Base-by-base conservation (phyloP, 2,329 filamentous ascomycete genomes). In the Lecanicillium sp. region DNA sequence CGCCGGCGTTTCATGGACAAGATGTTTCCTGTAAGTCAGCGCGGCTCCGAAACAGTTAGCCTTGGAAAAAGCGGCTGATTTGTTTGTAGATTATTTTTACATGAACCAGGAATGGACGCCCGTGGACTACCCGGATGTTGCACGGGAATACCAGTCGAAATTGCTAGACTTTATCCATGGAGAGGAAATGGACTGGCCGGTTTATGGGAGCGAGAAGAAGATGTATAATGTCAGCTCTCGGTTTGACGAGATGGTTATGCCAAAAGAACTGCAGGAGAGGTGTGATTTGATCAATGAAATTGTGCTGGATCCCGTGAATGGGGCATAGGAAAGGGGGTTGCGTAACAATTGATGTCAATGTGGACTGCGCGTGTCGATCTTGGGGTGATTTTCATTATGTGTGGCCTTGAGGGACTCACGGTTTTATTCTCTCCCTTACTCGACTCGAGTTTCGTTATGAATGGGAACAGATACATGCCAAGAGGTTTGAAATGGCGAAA, bases 91-190 rank as follows among this genome's bases (percentile, higher is more conserved):
- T 32, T 42, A 37, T 27, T 46, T 46, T 17, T 44, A 44, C 33
- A 32, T 33, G 7, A 34, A 45, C 27, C 31, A 46, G 20, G 22
- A 41, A 11, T 34, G 9, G 13, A 40, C 40, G 2, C 38, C 40
- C 5, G 44, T 46, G 14, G 27, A 43, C 3, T 34, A 45, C 9
- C 22, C 40, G 7, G 29, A 32, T 15, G 33, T 45, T 5, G 44
- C 39, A 30, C 31, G 35, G 13, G 38, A 33, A 9, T 43, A 45
- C 25, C 46, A 48, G 27, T 38, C 30, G 17, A 40, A 39, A 15
- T 30, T 48, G 9, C 38, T 48, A 22, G 16, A 44, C 7, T 47
- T 48, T 28, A 20, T 47, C 8, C 29, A 47, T 31, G 45, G 45
- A 4, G 22, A 33, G 27, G 30, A 42, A 8, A 14, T 44, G 16